A percentile compares a stretch with the other conserved stretches of the same genome.
Conservation (phyloP, 306 rosid species). For the Vachellia collinsii region DNA sequence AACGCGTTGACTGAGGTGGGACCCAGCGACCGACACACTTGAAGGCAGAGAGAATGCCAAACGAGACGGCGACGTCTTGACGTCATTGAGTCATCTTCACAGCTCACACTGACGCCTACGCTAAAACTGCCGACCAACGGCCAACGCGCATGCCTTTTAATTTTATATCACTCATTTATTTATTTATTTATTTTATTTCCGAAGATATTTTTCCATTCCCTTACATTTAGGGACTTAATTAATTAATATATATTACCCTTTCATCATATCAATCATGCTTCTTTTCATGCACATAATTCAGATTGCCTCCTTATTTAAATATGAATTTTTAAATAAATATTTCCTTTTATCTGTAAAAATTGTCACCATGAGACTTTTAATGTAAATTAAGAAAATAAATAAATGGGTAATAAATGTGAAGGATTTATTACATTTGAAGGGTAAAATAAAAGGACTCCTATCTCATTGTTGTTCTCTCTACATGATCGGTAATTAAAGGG, state of each 20-base stretch:
- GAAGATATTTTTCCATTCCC: neutral
- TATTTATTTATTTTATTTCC: neutral
- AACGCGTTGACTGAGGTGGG: constrained; percentile 10
- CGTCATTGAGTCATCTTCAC: neutral
- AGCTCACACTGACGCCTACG: neutral
- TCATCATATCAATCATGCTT: neutral
- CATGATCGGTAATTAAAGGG: too few relatives aligned
- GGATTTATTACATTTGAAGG: neutral
- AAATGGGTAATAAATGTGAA: neutral
- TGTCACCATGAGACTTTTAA: too few relatives aligned
- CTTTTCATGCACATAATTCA: neutral
- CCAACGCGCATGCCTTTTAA: neutral
- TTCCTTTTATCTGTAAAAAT: too few relatives aligned
- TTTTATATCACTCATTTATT: neutral
- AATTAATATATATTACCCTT: neutral
- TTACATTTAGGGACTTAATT: neutral
- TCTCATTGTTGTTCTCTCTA: too few relatives aligned
- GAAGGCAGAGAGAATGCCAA: neutral
- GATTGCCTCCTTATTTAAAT: neutral
- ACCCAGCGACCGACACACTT: constrained; percentile 8
- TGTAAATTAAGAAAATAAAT: neutral
- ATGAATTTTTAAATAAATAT: too few relatives aligned
- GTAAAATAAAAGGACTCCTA: too few relatives aligned
- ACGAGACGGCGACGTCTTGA: constrained; percentile 12
- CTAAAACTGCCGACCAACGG: neutral